phyloP scores from a whole-genome alignment of 192 early-diverging fungal genomes.

The Umbelopsis isabellina region DNA sequence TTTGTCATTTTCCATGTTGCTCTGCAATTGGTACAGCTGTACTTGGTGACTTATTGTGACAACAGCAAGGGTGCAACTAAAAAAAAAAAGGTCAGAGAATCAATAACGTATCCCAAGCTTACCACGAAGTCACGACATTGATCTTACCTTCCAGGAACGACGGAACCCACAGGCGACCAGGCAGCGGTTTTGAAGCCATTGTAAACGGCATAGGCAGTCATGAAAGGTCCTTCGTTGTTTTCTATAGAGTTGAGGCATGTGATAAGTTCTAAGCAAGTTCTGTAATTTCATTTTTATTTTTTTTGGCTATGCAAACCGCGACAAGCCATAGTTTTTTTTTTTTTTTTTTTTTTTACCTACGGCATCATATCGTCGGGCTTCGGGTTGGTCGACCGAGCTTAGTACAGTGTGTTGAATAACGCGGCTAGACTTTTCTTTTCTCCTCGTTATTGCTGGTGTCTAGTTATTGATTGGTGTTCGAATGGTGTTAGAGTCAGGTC shows the following conservation, averaged over 20 bases:
- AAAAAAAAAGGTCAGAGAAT: neutral
- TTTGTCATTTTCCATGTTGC: neutral
- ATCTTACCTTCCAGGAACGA: too few species aligned
- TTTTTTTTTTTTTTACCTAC: too few species aligned
- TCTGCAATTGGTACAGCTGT: neutral
- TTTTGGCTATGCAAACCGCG: too few species aligned
- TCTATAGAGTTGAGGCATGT: neutral
- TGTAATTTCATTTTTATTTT: too few species aligned
- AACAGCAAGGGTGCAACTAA: neutral
- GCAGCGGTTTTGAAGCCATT: conserved; percentile 2
- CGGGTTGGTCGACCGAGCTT: neutral
- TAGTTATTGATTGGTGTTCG: neutral
- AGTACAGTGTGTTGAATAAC: neutral
- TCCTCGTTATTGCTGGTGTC: neutral
- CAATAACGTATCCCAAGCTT: neutral
- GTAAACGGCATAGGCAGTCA: conserved; percentile 1
- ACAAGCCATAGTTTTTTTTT: too few species aligned
- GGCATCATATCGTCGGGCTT: neutral
- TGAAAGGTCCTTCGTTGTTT: neutral
- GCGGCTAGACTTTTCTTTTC: neutral
- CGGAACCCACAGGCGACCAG: neutral
- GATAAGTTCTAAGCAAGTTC: too few species aligned
- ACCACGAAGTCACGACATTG: too few species aligned
- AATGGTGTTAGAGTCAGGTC: too few species aligned
- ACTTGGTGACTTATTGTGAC: neutral